A percentile compares a stretch with the other conserved stretches of the same genome.
Conservation (phyloP, 768 basidiomycete genomes). For the Mycena maculata region DNA sequence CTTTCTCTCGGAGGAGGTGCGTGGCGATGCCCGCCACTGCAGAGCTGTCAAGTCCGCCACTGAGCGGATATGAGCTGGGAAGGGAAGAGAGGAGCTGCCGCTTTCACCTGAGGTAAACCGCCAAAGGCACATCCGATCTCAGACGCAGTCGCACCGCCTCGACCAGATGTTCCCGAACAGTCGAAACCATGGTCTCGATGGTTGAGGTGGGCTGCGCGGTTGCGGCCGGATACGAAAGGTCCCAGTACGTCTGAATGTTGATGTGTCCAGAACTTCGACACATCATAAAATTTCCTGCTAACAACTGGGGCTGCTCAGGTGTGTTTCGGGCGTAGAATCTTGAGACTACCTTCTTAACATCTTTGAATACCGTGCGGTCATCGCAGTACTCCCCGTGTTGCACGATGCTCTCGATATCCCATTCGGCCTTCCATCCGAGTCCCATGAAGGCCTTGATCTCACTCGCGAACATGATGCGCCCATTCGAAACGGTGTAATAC, state of each 20-base stretch:
- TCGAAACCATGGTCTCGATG: conserved; percentile 21
- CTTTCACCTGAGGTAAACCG: conserved; percentile 35
- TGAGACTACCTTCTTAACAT: conserved; percentile 23
- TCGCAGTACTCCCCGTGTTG: conserved; percentile 18
- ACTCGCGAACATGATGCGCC: conserved; percentile 29
- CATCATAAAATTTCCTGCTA: conserved; percentile 15
- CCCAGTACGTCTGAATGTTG: conserved; percentile 31
- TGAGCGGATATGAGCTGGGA: too few relatives aligned
- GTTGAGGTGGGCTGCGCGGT: neutral
- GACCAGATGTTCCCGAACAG: conserved; percentile 15
- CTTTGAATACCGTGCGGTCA: conserved; percentile 32
- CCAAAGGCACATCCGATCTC: conserved; percentile 31
- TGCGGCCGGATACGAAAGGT: conserved; percentile 19
- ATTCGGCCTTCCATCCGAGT: conserved; percentile 35
- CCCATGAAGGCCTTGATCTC: conserved; percentile 36
- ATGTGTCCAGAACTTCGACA: conserved; percentile 23
- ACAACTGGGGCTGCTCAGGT: conserved; percentile 1
- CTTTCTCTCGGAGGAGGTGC: conserved; percentile 24
- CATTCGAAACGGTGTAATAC: conserved; percentile 35
- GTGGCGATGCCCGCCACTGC: conserved; percentile 32
- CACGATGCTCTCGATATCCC: conserved; percentile 32
- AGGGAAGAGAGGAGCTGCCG: conserved; percentile 26
- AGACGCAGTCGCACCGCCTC: conserved; percentile 30
- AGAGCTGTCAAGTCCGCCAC: conserved; percentile 8
- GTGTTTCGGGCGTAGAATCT: neutral